Percentiles rank a stretch among this genome's conserved stretches.
Conservation (phyloP, 2,329 filamentous ascomycete genomes). For the Claviceps fusiformis region DNA sequence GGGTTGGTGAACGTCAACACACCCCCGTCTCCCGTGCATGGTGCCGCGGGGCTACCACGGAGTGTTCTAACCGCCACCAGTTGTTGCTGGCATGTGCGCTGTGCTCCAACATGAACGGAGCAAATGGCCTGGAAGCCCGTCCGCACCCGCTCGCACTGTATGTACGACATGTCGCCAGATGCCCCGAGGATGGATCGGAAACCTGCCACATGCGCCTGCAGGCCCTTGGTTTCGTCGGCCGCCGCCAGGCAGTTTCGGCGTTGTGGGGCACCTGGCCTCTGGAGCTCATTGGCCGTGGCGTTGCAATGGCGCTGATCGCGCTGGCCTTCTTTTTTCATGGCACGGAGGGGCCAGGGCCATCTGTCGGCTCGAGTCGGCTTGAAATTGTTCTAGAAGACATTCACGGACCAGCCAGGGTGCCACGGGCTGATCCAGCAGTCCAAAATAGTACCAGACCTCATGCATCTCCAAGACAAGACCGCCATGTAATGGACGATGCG, state of each 20-base stretch:
- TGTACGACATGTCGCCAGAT: conserved; percentile 10
- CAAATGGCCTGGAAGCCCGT: too few relatives aligned
- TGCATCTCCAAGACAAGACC: too few relatives aligned
- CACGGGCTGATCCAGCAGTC: background rate
- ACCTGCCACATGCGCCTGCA: conserved; percentile 6
- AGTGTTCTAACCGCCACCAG: too few relatives aligned
- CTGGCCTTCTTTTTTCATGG: background rate
- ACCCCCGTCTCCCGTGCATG: too few relatives aligned
- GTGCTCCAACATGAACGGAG: too few relatives aligned
- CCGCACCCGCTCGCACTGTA: background rate
- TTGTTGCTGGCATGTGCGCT: too few relatives aligned
- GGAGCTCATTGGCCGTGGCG: background rate
- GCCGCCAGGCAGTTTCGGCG: background rate
- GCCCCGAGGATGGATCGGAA: conserved; percentile 21
- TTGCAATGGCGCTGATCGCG: background rate
- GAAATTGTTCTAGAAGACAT: conserved; percentile 9
- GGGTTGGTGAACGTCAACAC: too few relatives aligned
- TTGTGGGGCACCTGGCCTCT: background rate
- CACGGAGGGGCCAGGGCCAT: background rate
- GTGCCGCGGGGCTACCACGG: too few relatives aligned
- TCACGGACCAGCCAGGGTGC: background rate
- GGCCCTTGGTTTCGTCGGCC: background rate
- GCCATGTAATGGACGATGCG: too few relatives aligned
- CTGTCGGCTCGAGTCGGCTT: conserved; percentile 1
- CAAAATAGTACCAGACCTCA: background rate